phyloP scores from a whole-genome alignment of 176 grass and related monocot genomes.

The Alopecurus myosuroides region DNA sequence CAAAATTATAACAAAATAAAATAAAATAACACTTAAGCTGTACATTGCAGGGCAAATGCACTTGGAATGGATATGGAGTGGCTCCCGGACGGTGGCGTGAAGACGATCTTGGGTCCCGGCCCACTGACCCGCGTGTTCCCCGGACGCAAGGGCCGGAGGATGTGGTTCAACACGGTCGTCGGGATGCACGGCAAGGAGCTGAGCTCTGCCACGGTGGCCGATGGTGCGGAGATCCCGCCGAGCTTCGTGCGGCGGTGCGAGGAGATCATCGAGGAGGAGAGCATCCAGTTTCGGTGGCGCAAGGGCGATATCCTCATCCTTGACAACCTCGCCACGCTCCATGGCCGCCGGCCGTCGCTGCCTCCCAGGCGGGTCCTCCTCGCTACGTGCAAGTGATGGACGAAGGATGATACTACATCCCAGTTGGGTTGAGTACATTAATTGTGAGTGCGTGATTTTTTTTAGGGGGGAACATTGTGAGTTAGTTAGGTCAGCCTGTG shows the following conservation, averaged over 20 bases:
- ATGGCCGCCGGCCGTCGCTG: constrained; percentile 32
- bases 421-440: too few relatives aligned
- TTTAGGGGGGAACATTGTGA: too few relatives aligned
- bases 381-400: constrained; percentile 39
- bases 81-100: neutral
- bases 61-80: constrained; percentile 37
- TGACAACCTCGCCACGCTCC: constrained; percentile 33
- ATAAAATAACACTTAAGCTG: neutral
- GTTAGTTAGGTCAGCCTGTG: neutral
- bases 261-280: constrained; percentile 75
- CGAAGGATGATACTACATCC: too few relatives aligned
- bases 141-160: neutral
- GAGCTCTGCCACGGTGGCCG: constrained; percentile 48
- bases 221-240: constrained; percentile 44
- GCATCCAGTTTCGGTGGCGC: constrained; percentile 59
- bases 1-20: too few relatives aligned
- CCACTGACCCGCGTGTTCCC: constrained; percentile 32
- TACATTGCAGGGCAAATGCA: constrained; percentile 21
- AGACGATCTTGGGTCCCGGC: neutral
- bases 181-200: constrained; percentile 56
- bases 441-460: too few relatives aligned
- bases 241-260: constrained; percentile 42
- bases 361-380: constrained; percentile 35
- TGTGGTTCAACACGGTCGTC: constrained; percentile 70
- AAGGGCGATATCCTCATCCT: constrained; percentile 37